Evolutionary conservation across 164 flowering plant species (phyloP).

Genomic region (Kingdonia uniflora): DNA sequence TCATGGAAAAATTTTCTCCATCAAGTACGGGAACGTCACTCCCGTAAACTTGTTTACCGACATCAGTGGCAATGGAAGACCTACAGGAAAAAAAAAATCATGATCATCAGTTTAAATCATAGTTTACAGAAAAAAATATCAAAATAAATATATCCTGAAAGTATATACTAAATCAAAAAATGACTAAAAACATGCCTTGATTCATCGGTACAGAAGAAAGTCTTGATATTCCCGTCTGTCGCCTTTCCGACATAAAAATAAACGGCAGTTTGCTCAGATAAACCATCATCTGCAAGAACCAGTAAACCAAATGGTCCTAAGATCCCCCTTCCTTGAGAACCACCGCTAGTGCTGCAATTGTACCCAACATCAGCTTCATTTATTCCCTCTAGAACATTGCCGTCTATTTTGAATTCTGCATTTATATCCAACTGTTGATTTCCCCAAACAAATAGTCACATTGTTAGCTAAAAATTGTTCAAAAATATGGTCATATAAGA

Average conservation of each 20-base stretch:
- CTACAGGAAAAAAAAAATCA: too few species aligned
- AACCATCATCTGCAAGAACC: constrained; percentile 50
- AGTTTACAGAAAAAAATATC: too few species aligned
- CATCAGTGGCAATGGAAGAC: constrained; percentile 33
- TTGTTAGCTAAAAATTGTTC: background rate
- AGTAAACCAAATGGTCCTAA: constrained; percentile 84
- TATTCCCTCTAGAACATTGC: constrained; percentile 21
- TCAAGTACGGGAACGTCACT: constrained; percentile 53
- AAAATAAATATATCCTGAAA: too few species aligned
- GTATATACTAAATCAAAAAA: too few species aligned
- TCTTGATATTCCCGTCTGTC: constrained; percentile 30
- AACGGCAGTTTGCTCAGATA: constrained; percentile 62
- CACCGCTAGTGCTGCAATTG: background rate
- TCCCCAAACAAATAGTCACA: background rate
- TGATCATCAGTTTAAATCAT: too few species aligned
- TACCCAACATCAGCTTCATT: background rate
- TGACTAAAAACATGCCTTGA: constrained; percentile 28
- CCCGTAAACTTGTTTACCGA: constrained; percentile 45
- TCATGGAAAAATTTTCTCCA: constrained; percentile 50
- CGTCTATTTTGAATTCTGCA: constrained; percentile 63
- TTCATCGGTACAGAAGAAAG: constrained; percentile 70
- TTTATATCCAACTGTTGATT: constrained; percentile 52
- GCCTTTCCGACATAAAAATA: constrained; percentile 67
- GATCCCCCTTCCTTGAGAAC: constrained; percentile 41
- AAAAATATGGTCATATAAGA: background rate